Evolutionary conservation across 2,329 filamentous ascomycete genomes (phyloP).

Genomic region (Neonectria ditissima): DNA sequence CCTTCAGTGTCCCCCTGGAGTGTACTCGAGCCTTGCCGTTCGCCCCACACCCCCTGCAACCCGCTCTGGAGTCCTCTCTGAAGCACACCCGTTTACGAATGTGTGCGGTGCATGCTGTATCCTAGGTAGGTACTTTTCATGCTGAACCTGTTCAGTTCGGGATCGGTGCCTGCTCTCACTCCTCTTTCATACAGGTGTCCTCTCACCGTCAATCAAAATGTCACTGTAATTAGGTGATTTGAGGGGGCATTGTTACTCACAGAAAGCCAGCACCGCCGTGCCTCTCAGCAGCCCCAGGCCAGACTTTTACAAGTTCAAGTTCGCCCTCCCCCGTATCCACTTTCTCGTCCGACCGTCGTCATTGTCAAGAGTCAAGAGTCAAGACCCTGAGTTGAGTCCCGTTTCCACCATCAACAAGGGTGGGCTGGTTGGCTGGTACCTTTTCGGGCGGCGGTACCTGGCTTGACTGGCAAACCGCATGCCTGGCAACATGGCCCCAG

Average conservation of each 20-base stretch:
- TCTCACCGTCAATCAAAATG: background rate
- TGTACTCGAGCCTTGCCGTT: background rate
- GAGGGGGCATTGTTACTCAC: background rate
- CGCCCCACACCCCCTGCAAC: background rate
- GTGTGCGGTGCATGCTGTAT: background rate
- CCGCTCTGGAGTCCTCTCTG: background rate
- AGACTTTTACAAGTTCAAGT: constrained; percentile 16
- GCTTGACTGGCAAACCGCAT: constrained; percentile 18
- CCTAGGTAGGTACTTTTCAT: too few relatives aligned
- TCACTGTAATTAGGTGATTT: background rate
- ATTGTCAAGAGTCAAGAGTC: constrained; percentile 7
- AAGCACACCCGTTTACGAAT: background rate
- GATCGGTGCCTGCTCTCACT: background rate
- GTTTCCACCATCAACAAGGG: constrained; percentile 24
- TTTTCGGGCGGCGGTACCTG: constrained; percentile 24
- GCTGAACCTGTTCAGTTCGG: background rate
- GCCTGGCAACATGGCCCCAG: constrained; percentile 20
- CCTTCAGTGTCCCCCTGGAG: constrained; percentile 1
- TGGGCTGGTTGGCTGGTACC: constrained; percentile 23
- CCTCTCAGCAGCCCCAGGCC: constrained; percentile 11
- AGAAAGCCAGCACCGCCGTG: constrained; percentile 2
- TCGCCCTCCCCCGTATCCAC: constrained; percentile 20
- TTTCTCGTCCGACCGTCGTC: constrained; percentile 21
- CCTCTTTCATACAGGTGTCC: background rate
- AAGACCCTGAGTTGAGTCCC: constrained; percentile 19